These are phyloP conservation scores for Dunaliella primolecta DNA, from an alignment of 139 green algal species.

Conservation along the genomic window DNA sequence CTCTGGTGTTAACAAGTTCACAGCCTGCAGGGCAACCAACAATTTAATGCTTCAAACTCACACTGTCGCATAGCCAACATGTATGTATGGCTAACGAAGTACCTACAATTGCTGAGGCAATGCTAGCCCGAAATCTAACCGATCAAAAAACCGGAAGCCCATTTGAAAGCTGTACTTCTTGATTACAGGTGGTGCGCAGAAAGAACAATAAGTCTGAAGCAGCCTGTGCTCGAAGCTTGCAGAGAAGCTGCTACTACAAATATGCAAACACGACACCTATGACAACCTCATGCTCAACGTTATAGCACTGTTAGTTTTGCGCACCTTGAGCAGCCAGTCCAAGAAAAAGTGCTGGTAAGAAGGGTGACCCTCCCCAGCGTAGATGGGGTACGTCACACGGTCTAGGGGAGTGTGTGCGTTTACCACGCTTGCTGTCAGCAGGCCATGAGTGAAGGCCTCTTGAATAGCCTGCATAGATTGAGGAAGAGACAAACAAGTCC, in stretches of 20 bases:
- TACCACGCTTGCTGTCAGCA: conserved; percentile 38
- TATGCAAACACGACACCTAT: not conserved
- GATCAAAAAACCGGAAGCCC: not conserved
- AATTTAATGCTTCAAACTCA: not conserved
- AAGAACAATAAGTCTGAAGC: not conserved
- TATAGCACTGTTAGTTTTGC: conserved; percentile 30
- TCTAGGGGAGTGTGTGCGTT: conserved; percentile 36
- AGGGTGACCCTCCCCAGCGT: conserved; percentile 27
- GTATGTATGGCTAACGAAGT: too few relatives aligned
- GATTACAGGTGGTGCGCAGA: not conserved
- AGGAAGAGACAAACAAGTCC: too few relatives aligned
- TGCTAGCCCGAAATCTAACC: not conserved
- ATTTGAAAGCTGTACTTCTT: not conserved
- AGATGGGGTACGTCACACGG: conserved; percentile 46
- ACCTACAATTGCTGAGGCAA: not conserved
- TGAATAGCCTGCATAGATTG: conserved; percentile 29
- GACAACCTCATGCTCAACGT: not conserved
- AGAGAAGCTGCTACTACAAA: too few relatives aligned
- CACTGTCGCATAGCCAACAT: not conserved
- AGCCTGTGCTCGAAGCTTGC: not conserved
- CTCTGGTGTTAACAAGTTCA: not conserved
- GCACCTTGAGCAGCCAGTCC: conserved; percentile 42
- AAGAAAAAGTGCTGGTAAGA: conserved; percentile 41
- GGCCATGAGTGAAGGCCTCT: conserved; percentile 34
- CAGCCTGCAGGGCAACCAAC: not conserved